Evolutionary conservation across 2,329 filamentous ascomycete genomes (phyloP).

Genomic region (Epichloe glyceriae): DNA sequence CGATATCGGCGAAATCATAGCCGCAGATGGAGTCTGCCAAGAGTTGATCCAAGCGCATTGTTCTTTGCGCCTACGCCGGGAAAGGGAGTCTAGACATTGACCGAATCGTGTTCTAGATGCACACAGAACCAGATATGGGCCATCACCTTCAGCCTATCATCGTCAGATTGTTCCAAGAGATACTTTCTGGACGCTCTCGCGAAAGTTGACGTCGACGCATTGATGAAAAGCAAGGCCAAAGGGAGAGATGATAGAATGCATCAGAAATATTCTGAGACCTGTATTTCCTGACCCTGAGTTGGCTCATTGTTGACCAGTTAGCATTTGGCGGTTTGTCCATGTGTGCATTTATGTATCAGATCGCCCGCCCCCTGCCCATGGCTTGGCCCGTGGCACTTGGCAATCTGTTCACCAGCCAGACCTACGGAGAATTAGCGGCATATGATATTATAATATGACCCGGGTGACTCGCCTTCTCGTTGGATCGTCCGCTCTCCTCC

Average conservation of each 20-base stretch:
- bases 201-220: no score
- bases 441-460: no score
- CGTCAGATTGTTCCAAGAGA: no score
- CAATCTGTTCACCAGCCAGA: no score
- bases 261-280: not conserved
- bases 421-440: not conserved
- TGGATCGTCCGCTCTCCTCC: not conserved
- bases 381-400: constrained; percentile 1
- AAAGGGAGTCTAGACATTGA: not conserved
- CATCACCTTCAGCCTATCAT: no score
- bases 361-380: not conserved
- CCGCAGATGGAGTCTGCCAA: not conserved
- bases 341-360: not conserved
- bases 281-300: not conserved
- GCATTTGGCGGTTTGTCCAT: not conserved
- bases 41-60: not conserved
- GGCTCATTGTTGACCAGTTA: not conserved
- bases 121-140: no score
- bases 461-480: no score
- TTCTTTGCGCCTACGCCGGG: not conserved
- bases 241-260: no score
- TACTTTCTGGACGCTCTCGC: no score
- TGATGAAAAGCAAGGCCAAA: no score
- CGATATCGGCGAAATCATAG: not conserved
- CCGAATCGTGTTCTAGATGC: no score